phyloP scores from a whole-genome alignment of 2,329 filamentous ascomycete species.

The Nemania diffusa region DNA sequence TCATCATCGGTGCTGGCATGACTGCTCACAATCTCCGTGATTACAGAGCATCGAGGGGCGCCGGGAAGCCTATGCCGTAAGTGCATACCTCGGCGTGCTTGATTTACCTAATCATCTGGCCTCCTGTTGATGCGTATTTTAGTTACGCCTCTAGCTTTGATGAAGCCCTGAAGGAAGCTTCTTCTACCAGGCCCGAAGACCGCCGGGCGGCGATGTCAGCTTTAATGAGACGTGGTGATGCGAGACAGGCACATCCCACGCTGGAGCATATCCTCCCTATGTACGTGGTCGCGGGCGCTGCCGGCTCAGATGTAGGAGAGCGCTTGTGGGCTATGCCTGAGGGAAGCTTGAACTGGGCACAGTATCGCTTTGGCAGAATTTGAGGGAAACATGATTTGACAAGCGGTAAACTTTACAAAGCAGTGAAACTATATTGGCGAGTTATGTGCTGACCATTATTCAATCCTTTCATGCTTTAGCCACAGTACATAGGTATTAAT shows the following conservation, averaged over 20 bases:
- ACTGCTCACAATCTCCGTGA: conserved; percentile 62
- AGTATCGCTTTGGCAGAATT: conserved; percentile 25
- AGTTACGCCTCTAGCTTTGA: conserved; percentile 20
- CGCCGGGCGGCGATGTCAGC: conserved; percentile 56
- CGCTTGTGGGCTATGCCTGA: conserved; percentile 39
- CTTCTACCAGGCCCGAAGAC: conserved; percentile 53
- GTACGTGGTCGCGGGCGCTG: conserved; percentile 66
- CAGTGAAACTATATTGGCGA: too few relatives aligned
- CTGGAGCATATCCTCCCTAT: conserved; percentile 72
- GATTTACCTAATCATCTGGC: background rate
- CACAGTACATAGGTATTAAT: too few relatives aligned
- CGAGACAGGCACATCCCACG: conserved; percentile 69
- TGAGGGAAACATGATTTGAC: too few relatives aligned
- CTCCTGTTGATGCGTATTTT: background rate
- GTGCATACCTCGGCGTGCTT: background rate
- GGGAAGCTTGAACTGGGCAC: conserved; percentile 32
- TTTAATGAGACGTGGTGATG: conserved; percentile 62
- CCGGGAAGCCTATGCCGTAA: conserved; percentile 21
- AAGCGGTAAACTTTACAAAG: too few relatives aligned
- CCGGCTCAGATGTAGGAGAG: conserved; percentile 48
- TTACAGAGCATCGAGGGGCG: conserved; percentile 34
- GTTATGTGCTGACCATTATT: too few relatives aligned
- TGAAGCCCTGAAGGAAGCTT: conserved; percentile 65
- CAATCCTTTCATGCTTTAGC: too few relatives aligned
- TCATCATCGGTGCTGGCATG: conserved; percentile 69